Conservation (phyloP, 345 rosid species). For the Gossypium australe region DNA sequence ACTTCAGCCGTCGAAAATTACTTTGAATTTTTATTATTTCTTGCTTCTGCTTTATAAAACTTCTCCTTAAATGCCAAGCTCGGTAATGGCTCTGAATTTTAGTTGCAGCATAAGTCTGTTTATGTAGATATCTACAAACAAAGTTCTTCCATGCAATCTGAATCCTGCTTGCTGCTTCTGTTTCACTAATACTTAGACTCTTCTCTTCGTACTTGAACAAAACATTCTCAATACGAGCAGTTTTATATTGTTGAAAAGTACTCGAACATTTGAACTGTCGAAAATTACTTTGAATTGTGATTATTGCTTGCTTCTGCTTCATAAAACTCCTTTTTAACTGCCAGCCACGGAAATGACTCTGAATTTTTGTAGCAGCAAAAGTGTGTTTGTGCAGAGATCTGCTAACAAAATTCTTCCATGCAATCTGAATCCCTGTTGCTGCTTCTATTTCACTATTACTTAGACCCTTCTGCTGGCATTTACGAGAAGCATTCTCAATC, state of each 20-base stretch:
- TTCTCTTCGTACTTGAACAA: constrained; percentile 10
- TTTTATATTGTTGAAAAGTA: constrained; percentile 11
- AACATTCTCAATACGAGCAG: constrained; percentile 6
- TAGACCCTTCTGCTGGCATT: constrained; percentile 10
- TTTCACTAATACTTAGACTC: constrained; percentile 19
- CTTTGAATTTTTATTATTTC: constrained; percentile 42
- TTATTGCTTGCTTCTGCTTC: constrained; percentile 30
- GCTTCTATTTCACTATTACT: constrained; percentile 33
- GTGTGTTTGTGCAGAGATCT: constrained; percentile 19
- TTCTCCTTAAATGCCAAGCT: constrained; percentile 40
- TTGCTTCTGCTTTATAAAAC: constrained; percentile 31
- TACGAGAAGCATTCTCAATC: constrained; percentile 12
- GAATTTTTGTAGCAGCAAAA: constrained; percentile 50
- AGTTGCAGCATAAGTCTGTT: constrained; percentile 37
- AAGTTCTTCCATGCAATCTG: constrained; percentile 54
- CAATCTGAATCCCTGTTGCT: constrained; percentile 51
- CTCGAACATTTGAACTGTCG: constrained; percentile 29
- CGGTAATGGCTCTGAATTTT: constrained; percentile 43
- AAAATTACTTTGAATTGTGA: constrained; percentile 37
- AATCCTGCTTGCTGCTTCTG: constrained; percentile 44
- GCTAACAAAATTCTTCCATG: constrained; percentile 38
- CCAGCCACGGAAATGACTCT: constrained; percentile 39
- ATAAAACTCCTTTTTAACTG: constrained; percentile 35
- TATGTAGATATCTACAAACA: constrained; percentile 14
- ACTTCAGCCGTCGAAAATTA: constrained; percentile 27